Conservation (phyloP, 176 grass and related monocot species). For the Carex pumila region DNA sequence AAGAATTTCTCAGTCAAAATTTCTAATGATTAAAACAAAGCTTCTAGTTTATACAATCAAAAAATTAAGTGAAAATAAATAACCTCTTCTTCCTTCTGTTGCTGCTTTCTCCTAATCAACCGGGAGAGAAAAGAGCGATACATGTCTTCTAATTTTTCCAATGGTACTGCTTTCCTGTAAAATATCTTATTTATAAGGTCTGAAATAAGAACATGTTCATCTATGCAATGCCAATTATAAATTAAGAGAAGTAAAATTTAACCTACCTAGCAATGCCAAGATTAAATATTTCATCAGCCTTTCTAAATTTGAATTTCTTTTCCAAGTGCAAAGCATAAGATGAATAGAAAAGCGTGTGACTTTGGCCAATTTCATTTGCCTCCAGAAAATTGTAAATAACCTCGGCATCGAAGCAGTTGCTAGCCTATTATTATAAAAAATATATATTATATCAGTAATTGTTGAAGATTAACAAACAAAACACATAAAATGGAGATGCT, state of each 20-base stretch:
- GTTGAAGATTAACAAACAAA: too few relatives aligned
- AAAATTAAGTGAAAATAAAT: not conserved
- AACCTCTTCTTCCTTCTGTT: constrained; percentile 38
- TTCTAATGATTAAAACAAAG: not conserved
- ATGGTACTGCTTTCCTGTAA: constrained; percentile 55
- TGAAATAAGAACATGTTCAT: not conserved
- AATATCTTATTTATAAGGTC: not conserved
- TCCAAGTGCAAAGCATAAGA: constrained; percentile 60
- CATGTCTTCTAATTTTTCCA: constrained; percentile 64
- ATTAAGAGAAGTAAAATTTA: constrained; percentile 21
- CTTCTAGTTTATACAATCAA: not conserved
- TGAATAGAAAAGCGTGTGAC: constrained; percentile 60
- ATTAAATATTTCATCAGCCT: constrained; percentile 67
- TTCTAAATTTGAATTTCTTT: constrained; percentile 73
- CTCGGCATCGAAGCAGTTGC: constrained; percentile 66
- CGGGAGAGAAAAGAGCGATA: constrained; percentile 69
- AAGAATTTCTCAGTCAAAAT: not conserved
- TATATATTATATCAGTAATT: not conserved
- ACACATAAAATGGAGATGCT: too few relatives aligned
- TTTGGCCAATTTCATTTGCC: constrained; percentile 73
- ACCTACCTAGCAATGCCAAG: constrained; percentile 95
- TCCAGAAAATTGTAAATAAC: constrained; percentile 74
- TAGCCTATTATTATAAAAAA: constrained; percentile 49
- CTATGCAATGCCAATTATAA: not conserved
- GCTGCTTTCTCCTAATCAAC: constrained; percentile 45